phyloP scores from a whole-genome alignment of 1,284 basidiomycete species.

The Ustilago loliicola region DNA sequence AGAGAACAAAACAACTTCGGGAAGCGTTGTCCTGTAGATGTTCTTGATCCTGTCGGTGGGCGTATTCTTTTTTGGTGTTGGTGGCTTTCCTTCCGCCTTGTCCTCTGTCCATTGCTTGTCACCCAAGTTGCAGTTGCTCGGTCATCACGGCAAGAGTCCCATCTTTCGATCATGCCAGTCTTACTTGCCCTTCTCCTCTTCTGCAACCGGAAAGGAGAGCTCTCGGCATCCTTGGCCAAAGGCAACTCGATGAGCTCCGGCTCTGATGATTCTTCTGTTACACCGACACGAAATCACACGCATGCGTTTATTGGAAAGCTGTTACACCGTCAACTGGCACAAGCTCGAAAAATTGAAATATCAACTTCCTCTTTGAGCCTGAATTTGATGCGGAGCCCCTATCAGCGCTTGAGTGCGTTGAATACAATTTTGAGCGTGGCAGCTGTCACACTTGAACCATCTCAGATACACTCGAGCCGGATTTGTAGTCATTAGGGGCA shows the following conservation, averaged over 20 bases:
- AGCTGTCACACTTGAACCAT: constrained; percentile 20
- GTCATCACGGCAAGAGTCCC: too few relatives aligned
- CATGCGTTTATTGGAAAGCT: too few relatives aligned
- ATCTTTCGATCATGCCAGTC: too few relatives aligned
- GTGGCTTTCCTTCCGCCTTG: constrained; percentile 5
- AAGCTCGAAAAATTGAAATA: neutral
- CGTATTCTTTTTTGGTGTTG: neutral
- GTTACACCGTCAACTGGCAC: neutral
- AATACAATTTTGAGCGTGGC: constrained; percentile 6
- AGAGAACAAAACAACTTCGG: neutral
- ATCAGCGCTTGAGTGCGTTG: neutral
- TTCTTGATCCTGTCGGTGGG: neutral
- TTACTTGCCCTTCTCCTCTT: too few relatives aligned
- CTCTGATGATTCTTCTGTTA: neutral
- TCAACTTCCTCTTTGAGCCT: neutral
- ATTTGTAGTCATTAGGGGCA: neutral
- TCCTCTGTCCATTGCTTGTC: too few relatives aligned
- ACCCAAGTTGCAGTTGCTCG: too few relatives aligned
- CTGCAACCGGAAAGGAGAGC: too few relatives aligned
- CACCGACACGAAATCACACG: neutral
- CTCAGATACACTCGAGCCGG: neutral
- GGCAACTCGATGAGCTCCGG: too few relatives aligned
- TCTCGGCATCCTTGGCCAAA: too few relatives aligned
- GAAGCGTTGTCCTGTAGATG: constrained; percentile 9
- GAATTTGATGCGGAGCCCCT: constrained; percentile 22